Base-by-base conservation (phyloP, 2,329 filamentous ascomycete genomes). In the Chrysoporthe puriensis region DNA sequence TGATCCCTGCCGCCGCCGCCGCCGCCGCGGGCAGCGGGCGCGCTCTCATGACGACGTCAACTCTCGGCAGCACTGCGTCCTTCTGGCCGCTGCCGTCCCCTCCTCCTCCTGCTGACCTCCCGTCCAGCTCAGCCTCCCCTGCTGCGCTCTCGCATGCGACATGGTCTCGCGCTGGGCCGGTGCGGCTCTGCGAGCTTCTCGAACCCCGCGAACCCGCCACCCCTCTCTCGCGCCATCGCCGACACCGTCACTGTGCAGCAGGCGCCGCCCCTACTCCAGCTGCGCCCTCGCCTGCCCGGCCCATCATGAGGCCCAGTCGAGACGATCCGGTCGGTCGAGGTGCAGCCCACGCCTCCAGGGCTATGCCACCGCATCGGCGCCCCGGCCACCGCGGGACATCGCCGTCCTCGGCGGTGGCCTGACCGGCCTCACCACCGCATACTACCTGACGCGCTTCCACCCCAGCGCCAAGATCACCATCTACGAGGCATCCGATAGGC, bases 351-450 rank as follows among this genome's bases (percentile, higher is more conserved):
- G 13, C 43, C 46, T 21, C 34, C 57, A 64, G 36, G 34, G 62
- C 14, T 69, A 64, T 48, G 61, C 65, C 40, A 58, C 67, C 21
- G 36, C 56, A 21, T 43, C 68, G 9, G 48, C 26, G 16, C 13
- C 58, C 40, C 4, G 44, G 2, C 43, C 32, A 7, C 68, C 65
- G 44, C 26, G 78, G 66, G 72, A 78, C 26, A 81, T 93, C 66
- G 92, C 91, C 34, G 84, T 96, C 63, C 78, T 96, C 42, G 94
- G 94, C 63, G 93, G 90, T 69, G 94, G 94, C 52, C 89, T 97
- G 76, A 96, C 93, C 1, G 94, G 94, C 62, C 85, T 97, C 60
- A 87, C 90, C 46, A 85, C 89, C 50, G 93, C 93, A 42, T 93
- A 92, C 81, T 94, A 92, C 77, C 83, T 97, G 57, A 84, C 89